Base-by-base conservation (phyloP, 345 rosid species). In the Gossypium herbaceum region DNA sequence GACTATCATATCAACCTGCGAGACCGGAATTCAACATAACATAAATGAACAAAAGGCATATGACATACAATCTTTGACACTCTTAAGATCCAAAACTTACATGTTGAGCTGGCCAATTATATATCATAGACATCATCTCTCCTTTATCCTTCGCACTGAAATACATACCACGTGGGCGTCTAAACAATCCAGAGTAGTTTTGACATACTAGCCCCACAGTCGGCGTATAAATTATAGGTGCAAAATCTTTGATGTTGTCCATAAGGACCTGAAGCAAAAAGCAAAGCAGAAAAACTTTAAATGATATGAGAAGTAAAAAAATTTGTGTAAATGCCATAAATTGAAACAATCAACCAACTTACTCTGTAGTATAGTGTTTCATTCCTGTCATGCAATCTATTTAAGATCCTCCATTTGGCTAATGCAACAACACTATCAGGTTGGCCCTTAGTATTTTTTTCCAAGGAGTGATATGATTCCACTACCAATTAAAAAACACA, bases 111-210 rank as follows among this genome's bases (percentile, higher is more conserved):
- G 99, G 99, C 99, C 99, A 95, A 68, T 95, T 95, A 75, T 95
- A 95, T 55, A 95, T 93, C 99, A 95, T 95, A 52, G 99, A 95
- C 98, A 93, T 91, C 98, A 95, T 93, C 84, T 95, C 98, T 79
- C 99, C 99, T 75, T 92, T 95, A 82, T 95, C 99, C 87, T 90
- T 93, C 17, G 97, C 99, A 81, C 99, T 91, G 83, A 95, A 95
- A 84, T 95, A 95, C 98, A 95, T 95, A 50, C 99, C 99, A 79
- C 98, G 90, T 1, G 99, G 99, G 17, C 99, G 97, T 81, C 99
- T 88, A 79, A 89, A 95, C 73, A 95, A 76, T 24, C 99, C 99
- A 2, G 98, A 95, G 84, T 91, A 95, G 78, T 95, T 95, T 83
- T 95, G 98, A 73, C 99, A 93, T 16, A 95, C 99, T 76, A 95